Evolutionary conservation across 768 basidiomycete species (phyloP).

Genomic region (Scleroderma bovista): DNA sequence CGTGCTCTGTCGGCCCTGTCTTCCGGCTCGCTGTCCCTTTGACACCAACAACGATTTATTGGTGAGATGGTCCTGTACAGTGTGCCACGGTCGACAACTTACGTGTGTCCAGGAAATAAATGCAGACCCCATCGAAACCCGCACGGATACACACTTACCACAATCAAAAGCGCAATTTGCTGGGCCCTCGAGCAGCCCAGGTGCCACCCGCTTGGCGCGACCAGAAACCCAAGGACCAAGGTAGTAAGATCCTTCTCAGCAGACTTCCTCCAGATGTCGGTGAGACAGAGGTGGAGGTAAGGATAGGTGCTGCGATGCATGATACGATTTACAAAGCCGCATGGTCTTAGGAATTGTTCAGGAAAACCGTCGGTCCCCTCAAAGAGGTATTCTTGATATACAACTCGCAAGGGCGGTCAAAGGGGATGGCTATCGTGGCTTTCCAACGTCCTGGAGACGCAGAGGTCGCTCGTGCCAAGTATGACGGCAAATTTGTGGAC

Average conservation of each 20-base stretch:
- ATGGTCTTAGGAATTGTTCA: conserved; percentile 59
- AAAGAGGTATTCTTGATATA: conserved; percentile 67
- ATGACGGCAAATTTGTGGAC: conserved; percentile 74
- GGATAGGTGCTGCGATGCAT: conserved; percentile 6
- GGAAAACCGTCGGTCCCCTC: conserved; percentile 70
- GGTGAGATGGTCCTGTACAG: too few species aligned
- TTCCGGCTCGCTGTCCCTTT: too few species aligned
- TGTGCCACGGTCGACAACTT: too few species aligned
- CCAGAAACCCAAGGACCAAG: conserved; percentile 34
- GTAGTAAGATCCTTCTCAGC: conserved; percentile 66
- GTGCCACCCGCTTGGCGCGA: conserved; percentile 60
- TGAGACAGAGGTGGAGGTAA: conserved; percentile 64
- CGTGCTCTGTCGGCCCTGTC: background rate
- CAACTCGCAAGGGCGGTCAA: conserved; percentile 69
- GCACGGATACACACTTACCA: conserved; percentile 44
- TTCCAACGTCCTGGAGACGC: conserved; percentile 67
- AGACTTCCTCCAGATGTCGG: conserved; percentile 63
- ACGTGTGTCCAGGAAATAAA: too few species aligned
- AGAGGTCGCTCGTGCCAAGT: conserved; percentile 55
- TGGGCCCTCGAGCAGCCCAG: conserved; percentile 53
- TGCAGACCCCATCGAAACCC: conserved; percentile 11
- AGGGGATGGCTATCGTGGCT: conserved; percentile 73
- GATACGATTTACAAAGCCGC: conserved; percentile 5
- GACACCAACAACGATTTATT: too few species aligned
- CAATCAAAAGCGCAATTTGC: conserved; percentile 46